These are phyloP conservation scores for Ceratonia siliqua DNA, from an alignment of 306 rosid species.

Conservation along the genomic window DNA sequence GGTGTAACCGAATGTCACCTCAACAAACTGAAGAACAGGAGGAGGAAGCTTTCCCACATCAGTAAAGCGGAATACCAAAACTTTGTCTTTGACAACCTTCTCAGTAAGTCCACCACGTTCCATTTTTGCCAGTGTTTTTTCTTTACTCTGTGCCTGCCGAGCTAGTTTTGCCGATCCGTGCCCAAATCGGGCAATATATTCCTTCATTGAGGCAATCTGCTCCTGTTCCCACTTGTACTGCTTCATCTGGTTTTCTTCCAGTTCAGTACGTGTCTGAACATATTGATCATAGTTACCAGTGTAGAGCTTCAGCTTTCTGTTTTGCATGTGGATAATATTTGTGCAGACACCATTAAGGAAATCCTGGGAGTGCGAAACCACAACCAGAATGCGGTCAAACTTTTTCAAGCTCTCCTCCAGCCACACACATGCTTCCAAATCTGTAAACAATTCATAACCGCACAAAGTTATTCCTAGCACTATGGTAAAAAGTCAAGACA, in stretches of 20 bases:
- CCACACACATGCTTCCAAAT: conserved; percentile 99
- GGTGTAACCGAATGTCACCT: conserved; percentile 90
- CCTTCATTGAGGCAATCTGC: conserved; percentile 91
- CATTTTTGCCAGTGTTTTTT: conserved; percentile 96
- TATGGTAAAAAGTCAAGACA: not conserved
- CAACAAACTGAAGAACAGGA: conserved; percentile 96
- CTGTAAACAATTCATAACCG: conserved; percentile 43
- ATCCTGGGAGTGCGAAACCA: conserved; percentile 96
- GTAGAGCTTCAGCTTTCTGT: conserved; percentile 71
- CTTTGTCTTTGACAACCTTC: conserved; percentile 76
- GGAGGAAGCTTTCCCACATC: conserved; percentile 99
- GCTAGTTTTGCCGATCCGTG: conserved; percentile 98
- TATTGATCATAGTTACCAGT: conserved; percentile 93
- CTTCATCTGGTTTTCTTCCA: conserved; percentile 99
- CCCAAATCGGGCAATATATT: conserved; percentile 96
- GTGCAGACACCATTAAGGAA: conserved; percentile 99
- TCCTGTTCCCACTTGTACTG: conserved; percentile 99
- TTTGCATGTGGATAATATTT: conserved; percentile 97
- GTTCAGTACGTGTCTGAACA: conserved; percentile 88
- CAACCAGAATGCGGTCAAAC: conserved; percentile 93
- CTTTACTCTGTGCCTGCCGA: conserved; percentile 99
- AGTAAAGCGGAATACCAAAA: conserved; percentile 86
- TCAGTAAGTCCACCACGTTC: conserved; percentile 98
- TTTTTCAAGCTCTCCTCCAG: conserved; percentile 90
- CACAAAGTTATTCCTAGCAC: not conserved